Percentiles rank a stretch among this genome's conserved stretches.
Conservation (phyloP, 2,329 filamentous ascomycete genomes). For the Endoconidiophora polonica region DNA sequence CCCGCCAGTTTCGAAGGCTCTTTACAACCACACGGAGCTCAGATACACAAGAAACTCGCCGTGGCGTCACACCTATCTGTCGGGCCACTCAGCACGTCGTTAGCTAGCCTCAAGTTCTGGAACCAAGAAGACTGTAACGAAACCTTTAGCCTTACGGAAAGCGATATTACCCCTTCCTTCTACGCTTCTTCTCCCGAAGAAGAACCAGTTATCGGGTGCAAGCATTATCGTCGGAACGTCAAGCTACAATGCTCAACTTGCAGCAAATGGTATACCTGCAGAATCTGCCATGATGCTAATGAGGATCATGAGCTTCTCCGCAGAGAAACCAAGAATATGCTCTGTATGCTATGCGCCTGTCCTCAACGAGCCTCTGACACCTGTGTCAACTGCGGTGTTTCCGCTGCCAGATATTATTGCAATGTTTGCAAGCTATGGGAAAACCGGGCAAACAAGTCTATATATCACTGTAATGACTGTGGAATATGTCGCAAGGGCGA, state of each 20-base stretch:
- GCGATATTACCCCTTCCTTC: slow-evolving; percentile 46
- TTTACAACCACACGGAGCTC: slow-evolving; percentile 9
- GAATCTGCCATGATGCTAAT: slow-evolving; percentile 76
- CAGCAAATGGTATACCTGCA: slow-evolving; percentile 83
- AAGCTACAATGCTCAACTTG: slow-evolving; percentile 89
- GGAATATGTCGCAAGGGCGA: slow-evolving; percentile 85
- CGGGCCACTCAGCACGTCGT: slow-evolving; percentile 17
- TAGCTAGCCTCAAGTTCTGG: slow-evolving; percentile 44
- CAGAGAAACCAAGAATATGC: slow-evolving; percentile 79
- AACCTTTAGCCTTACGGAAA: slow-evolving; percentile 35
- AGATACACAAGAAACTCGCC: slow-evolving; percentile 16
- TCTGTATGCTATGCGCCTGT: slow-evolving; percentile 87
- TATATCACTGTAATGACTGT: slow-evolving; percentile 93
- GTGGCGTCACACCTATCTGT: slow-evolving; percentile 14
- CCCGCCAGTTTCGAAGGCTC: neutral
- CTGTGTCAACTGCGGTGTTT: slow-evolving; percentile 60
- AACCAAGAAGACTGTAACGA: slow-evolving; percentile 25
- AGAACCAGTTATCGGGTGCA: slow-evolving; percentile 47
- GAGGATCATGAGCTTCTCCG: slow-evolving; percentile 69
- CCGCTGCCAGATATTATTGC: slow-evolving; percentile 82
- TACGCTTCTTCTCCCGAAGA: slow-evolving; percentile 39
- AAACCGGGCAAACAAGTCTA: slow-evolving; percentile 73
- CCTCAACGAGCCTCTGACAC: slow-evolving; percentile 67
- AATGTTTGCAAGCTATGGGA: slow-evolving; percentile 94
- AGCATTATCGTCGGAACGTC: slow-evolving; percentile 89